Evolutionary conservation across 345 rosid species (phyloP), one percentile per base, ranked within the genome.

Genomic region (Turnera subulata): DNA sequence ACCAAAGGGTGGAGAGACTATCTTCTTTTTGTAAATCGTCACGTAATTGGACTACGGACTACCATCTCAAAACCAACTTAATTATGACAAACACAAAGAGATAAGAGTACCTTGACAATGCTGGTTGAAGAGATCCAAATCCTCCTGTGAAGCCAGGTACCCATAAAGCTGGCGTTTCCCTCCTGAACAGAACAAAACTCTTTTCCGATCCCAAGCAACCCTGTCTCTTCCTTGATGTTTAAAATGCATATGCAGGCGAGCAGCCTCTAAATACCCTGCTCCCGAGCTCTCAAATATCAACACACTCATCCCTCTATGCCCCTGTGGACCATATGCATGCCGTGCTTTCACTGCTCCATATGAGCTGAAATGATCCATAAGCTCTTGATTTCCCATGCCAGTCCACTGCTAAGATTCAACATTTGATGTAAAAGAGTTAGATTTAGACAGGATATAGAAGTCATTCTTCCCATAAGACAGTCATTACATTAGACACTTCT

Each of bases 111-210:
- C 68, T 47, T 55, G 61, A 15, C 19, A 55, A 15, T 64, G 61
- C 55, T 33, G 55, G 43, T 64, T 64, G 61, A 64, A 64, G 32
- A 37, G 23, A 9, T 35, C 24, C 55, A 64, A 4, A 55, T 55
- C 68, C 37, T 63, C 61, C 38, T 63, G 37, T 17, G 13, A 54
- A 17, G 61, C 68, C 47, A 63, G 46, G 42, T 26, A 63, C 1
- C 68, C 68, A 45, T 18, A 63, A 23, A 63, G 68, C 38, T 63
- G 68, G 40, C 68, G 68, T 39, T 49, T 53, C 20, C 68, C 68
- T 11, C 48, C 61, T 6, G 60, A 7, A 38, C 54, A 47, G 29
- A 47, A 39, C 22, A 38, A 25, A 18, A 46, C 37, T 37, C 26
- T 19, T 1, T 15, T 46, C 1, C 52, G 2, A 35, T 37, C 10